phyloP scores from a whole-genome alignment of 2,329 filamentous ascomycete genomes.

The Xylaria hypoxylon region DNA sequence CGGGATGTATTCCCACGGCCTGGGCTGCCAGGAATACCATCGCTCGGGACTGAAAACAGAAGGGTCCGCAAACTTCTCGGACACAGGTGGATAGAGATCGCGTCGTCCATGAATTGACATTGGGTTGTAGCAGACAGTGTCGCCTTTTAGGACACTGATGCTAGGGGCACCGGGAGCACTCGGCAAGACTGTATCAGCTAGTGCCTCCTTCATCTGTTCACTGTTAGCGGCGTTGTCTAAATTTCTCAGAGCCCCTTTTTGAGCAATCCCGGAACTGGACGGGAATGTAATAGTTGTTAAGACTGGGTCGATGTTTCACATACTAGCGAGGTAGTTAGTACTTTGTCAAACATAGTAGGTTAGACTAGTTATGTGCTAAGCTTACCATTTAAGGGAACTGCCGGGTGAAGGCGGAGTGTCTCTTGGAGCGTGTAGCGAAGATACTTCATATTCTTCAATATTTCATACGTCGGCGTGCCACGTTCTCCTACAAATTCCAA shows the following conservation, averaged over 20 bases:
- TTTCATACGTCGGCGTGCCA: slow-evolving; percentile 64
- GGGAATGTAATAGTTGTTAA: background rate
- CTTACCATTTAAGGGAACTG: slow-evolving; percentile 57
- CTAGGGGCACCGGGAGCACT: slow-evolving; percentile 29
- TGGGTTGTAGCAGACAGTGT: slow-evolving; percentile 34
- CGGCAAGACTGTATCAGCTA: slow-evolving; percentile 55
- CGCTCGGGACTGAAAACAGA: slow-evolving; percentile 41
- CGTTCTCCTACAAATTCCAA: slow-evolving; percentile 63
- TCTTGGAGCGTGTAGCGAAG: slow-evolving; percentile 54
- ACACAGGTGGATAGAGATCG: slow-evolving; percentile 39
- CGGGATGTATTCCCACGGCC: slow-evolving; percentile 63
- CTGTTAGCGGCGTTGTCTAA: slow-evolving; percentile 9
- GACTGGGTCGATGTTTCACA: background rate
- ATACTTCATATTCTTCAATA: slow-evolving; percentile 78
- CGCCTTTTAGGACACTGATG: slow-evolving; percentile 38
- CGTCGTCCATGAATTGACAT: slow-evolving; percentile 35
- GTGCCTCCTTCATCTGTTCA: slow-evolving; percentile 50
- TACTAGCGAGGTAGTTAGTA: slow-evolving; percentile 27
- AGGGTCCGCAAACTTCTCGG: slow-evolving; percentile 39
- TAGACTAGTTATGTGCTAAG: background rate
- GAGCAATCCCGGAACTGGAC: too few species aligned
- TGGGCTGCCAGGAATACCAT: slow-evolving; percentile 53
- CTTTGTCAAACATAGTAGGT: background rate
- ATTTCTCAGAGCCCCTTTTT: background rate
- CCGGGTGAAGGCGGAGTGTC: slow-evolving; percentile 58